Conservation (phyloP, 805 yeast genomes). For the Yarrowia yakushimensis region DNA sequence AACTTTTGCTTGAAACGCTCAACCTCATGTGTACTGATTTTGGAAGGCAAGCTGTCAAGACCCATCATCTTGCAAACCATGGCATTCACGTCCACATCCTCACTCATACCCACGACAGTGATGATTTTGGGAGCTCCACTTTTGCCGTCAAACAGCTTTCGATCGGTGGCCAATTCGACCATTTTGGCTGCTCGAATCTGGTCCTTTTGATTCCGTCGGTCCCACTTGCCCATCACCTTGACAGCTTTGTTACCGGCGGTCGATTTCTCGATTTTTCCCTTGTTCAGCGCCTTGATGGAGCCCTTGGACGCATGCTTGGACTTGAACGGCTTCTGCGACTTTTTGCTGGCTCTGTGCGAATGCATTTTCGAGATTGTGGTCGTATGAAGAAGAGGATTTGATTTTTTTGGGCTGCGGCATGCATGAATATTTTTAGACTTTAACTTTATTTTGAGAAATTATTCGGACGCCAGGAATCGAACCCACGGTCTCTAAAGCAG, state of each 20-base stretch:
- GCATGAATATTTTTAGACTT: slow-evolving; percentile 16
- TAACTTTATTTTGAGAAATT: neutral
- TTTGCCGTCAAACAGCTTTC: slow-evolving; percentile 74
- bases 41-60: neutral
- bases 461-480: neutral
- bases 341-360: slow-evolving; percentile 82
- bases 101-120: slow-evolving; percentile 73
- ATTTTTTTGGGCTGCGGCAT: neutral
- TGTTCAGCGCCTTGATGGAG: slow-evolving; percentile 69
- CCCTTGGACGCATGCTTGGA: slow-evolving; percentile 89
- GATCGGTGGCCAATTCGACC: slow-evolving; percentile 51
- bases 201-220: slow-evolving; percentile 72
- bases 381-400: neutral
- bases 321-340: slow-evolving; percentile 85
- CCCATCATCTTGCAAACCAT: slow-evolving; percentile 32
- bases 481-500: neutral
- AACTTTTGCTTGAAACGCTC: slow-evolving; percentile 70
- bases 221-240: slow-evolving; percentile 45
- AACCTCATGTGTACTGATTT: slow-evolving; percentile 36
- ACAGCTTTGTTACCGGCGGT: slow-evolving; percentile 37
- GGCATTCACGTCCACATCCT: slow-evolving; percentile 50
- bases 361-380: neutral
- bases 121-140: slow-evolving; percentile 81
- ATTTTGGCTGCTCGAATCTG: slow-evolving; percentile 77
- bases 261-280: slow-evolving; percentile 81